Percentiles rank a stretch among this genome's conserved stretches.
These are phyloP conservation scores for Phytophthora melonis DNA, from an alignment of 352 stramenopile genomes.

Conservation along the genomic window DNA sequence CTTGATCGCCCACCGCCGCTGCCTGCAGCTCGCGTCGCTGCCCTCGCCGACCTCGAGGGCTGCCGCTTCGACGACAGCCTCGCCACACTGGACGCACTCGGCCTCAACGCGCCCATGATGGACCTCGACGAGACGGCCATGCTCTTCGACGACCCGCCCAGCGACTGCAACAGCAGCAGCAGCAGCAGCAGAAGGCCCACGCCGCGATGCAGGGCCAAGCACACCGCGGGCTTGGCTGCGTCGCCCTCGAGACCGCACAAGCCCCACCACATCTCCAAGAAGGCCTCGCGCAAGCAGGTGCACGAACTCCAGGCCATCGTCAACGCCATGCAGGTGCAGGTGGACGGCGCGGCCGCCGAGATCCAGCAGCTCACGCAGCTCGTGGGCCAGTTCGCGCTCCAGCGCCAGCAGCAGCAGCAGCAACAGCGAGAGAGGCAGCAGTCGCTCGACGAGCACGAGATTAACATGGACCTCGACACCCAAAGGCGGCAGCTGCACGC, in stretches of 20 bases:
- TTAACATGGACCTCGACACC: slow-evolving; percentile 29
- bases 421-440: not conserved
- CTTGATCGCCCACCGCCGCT: slow-evolving; percentile 22
- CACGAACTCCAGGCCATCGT: slow-evolving; percentile 44
- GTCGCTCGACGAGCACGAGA: slow-evolving; percentile 28
- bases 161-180: not conserved
- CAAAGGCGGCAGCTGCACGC: slow-evolving; percentile 25
- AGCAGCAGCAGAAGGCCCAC: slow-evolving; percentile 1
- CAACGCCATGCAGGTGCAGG: slow-evolving; percentile 41
- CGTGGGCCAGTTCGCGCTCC: slow-evolving; percentile 31
- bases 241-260: slow-evolving; percentile 22
- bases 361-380: slow-evolving; percentile 44
- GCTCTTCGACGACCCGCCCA: slow-evolving; percentile 19
- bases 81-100: slow-evolving; percentile 24
- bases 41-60: slow-evolving; percentile 20
- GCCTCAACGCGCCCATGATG: slow-evolving; percentile 6
- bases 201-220: slow-evolving; percentile 8
- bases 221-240: not conserved
- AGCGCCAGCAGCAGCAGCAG: slow-evolving; percentile 21
- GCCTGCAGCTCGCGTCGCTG: not conserved
- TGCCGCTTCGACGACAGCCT: slow-evolving; percentile 28
- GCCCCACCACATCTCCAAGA: slow-evolving; percentile 29
- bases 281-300: slow-evolving; percentile 41
- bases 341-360: slow-evolving; percentile 33
- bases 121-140: slow-evolving; percentile 11